A percentile compares a stretch with the other conserved stretches of the same genome.
Evolutionary conservation across 345 rosid species (phyloP).

Genomic region (Odontarrhena argentea): DNA sequence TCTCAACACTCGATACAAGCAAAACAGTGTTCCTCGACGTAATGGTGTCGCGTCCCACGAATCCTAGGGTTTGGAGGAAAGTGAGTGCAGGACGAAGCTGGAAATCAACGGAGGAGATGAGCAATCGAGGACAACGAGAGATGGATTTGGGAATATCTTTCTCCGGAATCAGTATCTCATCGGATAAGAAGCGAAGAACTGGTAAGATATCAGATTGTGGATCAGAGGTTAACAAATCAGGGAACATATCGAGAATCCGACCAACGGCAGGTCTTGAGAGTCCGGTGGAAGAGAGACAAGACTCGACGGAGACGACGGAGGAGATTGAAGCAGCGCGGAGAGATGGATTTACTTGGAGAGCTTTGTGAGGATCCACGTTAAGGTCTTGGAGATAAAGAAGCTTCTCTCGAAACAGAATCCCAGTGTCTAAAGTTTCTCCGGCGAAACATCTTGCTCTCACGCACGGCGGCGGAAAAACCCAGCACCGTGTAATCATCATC

Average conservation of each 20-base stretch:
- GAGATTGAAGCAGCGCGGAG: slow-evolving; percentile 81
- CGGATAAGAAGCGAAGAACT: slow-evolving; percentile 59
- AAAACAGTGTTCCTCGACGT: slow-evolving; percentile 57
- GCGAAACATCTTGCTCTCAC: slow-evolving; percentile 28
- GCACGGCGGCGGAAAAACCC: slow-evolving; percentile 24
- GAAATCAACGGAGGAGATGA: slow-evolving; percentile 50
- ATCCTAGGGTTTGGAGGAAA: slow-evolving; percentile 62
- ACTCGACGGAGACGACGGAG: slow-evolving; percentile 61
- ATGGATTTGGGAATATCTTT: slow-evolving; percentile 57
- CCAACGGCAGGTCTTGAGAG: slow-evolving; percentile 64
- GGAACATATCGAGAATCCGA: slow-evolving; percentile 82
- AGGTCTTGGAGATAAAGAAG: slow-evolving; percentile 68
- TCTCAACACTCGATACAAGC: slow-evolving; percentile 66
- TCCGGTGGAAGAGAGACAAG: slow-evolving; percentile 63
- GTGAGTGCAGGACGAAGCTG: slow-evolving; percentile 64
- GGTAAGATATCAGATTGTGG: slow-evolving; percentile 58
- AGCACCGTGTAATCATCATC: slow-evolving; percentile 38
- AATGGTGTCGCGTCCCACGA: slow-evolving; percentile 48
- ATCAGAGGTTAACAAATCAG: slow-evolving; percentile 66
- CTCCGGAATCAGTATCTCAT: slow-evolving; percentile 57
- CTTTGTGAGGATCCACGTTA: slow-evolving; percentile 65
- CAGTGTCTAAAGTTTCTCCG: slow-evolving; percentile 50
- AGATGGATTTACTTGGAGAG: slow-evolving; percentile 65
- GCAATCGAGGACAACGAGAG: slow-evolving; percentile 67
- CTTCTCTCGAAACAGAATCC: slow-evolving; percentile 72